These are phyloP conservation scores for Lactarius hatsudake DNA, from an alignment of 768 basidiomycete species.

Conservation along the genomic window DNA sequence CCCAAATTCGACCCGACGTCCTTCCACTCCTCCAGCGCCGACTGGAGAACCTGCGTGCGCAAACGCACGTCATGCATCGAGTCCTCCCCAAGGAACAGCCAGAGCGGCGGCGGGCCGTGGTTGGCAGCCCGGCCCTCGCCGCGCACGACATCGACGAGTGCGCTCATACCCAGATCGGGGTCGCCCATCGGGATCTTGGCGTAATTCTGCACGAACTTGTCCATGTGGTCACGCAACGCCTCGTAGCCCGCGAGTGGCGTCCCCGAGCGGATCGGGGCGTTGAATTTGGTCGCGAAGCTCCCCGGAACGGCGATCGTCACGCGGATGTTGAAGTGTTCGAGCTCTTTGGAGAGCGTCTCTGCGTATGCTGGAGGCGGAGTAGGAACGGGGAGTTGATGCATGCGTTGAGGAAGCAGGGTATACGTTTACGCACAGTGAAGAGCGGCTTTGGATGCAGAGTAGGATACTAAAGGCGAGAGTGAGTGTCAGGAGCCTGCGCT, in stretches of 20 bases:
- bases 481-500: too few species aligned
- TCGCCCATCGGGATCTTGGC: constrained; percentile 27
- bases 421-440: constrained; percentile 24
- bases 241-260: constrained; percentile 28
- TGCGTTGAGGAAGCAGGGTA: not conserved
- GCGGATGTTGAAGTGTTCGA: constrained; percentile 33
- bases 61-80: constrained; percentile 29
- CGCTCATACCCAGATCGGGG: constrained; percentile 31
- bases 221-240: constrained; percentile 12
- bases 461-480: constrained; percentile 22
- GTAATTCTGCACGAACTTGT: not conserved
- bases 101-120: constrained; percentile 25
- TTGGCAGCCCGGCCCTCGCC: constrained; percentile 32
- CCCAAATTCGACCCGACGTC: constrained; percentile 17
- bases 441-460: constrained; percentile 32
- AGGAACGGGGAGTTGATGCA: not conserved
- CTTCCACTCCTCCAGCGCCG: constrained; percentile 10
- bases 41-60: not conserved
- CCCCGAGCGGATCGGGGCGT: not conserved
- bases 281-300: constrained; percentile 29
- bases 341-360: constrained; percentile 32
- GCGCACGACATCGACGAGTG: constrained; percentile 32
- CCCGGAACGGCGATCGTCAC: constrained; percentile 32
- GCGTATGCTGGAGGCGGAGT: constrained; percentile 25
- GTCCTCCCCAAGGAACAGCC: constrained; percentile 33